Percentiles rank a stretch among this genome's conserved stretches.
Evolutionary conservation across 257 asterid genomes (phyloP).

Genomic region (Solanum verrucosum): DNA sequence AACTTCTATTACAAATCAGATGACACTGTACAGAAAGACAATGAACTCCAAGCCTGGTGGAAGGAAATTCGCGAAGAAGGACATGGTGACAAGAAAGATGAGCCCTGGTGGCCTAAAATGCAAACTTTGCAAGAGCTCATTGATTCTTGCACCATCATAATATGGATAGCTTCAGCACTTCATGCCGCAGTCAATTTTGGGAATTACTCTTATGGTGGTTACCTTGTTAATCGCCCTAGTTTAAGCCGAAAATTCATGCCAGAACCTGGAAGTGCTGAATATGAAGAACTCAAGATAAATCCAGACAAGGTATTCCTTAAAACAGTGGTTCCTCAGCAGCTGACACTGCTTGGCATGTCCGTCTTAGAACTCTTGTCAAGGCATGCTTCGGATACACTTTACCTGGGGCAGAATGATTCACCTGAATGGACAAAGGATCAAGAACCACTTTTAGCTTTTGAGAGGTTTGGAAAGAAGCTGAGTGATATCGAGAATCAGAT

Average conservation of each 20-base stretch:
- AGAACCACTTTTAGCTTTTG: slow-evolving; percentile 43
- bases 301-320: slow-evolving; percentile 52
- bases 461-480: slow-evolving; percentile 41
- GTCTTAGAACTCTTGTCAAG: slow-evolving; percentile 55
- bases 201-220: slow-evolving; percentile 62
- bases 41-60: slow-evolving; percentile 81
- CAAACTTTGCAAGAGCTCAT: slow-evolving; percentile 38
- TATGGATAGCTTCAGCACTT: slow-evolving; percentile 77
- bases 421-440: slow-evolving; percentile 55
- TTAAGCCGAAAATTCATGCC: slow-evolving; percentile 62
- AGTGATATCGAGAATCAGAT: slow-evolving; percentile 34
- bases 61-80: slow-evolving; percentile 51
- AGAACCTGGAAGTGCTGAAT: slow-evolving; percentile 39
- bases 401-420: slow-evolving; percentile 53
- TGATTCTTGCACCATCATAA: slow-evolving; percentile 54
- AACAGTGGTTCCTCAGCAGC: slow-evolving; percentile 46
- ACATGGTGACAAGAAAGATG: slow-evolving; percentile 58
- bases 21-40: slow-evolving; percentile 25
- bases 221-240: slow-evolving; percentile 56
- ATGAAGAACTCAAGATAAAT: slow-evolving; percentile 41
- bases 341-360: slow-evolving; percentile 45
- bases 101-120: slow-evolving; percentile 76
- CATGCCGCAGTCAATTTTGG: slow-evolving; percentile 75
- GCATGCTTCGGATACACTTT: slow-evolving; percentile 62
- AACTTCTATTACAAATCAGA: slow-evolving; percentile 45